phyloP scores from a whole-genome alignment of 441 rosid genomes.

The Gossypium trilobum region DNA sequence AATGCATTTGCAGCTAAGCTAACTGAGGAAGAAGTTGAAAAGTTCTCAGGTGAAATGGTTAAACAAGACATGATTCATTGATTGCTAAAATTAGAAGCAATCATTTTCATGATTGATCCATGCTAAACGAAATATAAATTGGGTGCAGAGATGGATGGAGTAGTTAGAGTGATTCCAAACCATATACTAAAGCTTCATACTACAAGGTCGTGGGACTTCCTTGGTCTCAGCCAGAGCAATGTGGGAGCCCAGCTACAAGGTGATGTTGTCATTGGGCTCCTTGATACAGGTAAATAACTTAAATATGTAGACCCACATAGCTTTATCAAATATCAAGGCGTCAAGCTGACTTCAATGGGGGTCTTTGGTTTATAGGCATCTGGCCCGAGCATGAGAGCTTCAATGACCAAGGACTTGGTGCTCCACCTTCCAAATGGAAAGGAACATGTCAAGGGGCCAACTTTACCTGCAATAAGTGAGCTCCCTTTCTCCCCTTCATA shows the following conservation, averaged over 20 bases:
- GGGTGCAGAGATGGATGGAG: slow-evolving; percentile 27
- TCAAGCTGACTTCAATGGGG: neutral
- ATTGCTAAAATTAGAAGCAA: neutral
- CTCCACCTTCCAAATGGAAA: slow-evolving; percentile 58
- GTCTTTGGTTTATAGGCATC: slow-evolving; percentile 20
- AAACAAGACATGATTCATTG: neutral
- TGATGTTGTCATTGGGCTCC: slow-evolving; percentile 35
- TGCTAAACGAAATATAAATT: neutral
- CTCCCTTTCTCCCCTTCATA: neutral
- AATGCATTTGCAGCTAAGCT: slow-evolving; percentile 31
- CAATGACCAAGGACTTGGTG: slow-evolving; percentile 29
- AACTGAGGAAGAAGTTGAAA: slow-evolving; percentile 31
- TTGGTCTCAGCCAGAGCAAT: slow-evolving; percentile 21
- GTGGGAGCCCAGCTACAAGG: slow-evolving; percentile 20
- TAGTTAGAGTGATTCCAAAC: slow-evolving; percentile 26
- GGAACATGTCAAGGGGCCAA: slow-evolving; percentile 39
- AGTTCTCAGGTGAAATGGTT: slow-evolving; percentile 21
- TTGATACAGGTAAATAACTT: slow-evolving; percentile 33
- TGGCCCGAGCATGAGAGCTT: slow-evolving; percentile 49
- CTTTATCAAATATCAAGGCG: neutral
- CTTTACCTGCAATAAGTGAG: slow-evolving; percentile 60
- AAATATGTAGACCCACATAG: neutral
- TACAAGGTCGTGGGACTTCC: slow-evolving; percentile 31
- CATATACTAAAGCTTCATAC: slow-evolving; percentile 26
- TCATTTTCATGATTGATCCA: neutral